Evolutionary conservation across 208 protist genomes (phyloP).

Genomic region (Chromosphaera perkinsii): DNA sequence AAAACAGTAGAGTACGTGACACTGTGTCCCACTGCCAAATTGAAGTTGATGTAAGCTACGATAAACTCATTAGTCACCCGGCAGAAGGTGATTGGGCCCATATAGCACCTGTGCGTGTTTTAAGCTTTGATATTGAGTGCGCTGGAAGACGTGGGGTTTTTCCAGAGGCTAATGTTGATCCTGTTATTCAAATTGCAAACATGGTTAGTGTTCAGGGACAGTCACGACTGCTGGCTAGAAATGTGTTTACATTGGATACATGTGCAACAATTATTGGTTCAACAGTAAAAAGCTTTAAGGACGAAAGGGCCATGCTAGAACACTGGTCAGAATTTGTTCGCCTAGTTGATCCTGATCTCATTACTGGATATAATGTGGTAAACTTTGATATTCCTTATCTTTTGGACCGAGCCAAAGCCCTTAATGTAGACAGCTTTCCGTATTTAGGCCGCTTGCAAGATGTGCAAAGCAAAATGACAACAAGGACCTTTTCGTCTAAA

Average conservation of each 20-base stretch:
- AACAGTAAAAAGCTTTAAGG: slow-evolving; percentile 62
- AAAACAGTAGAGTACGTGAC: no score
- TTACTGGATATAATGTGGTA: slow-evolving; percentile 97
- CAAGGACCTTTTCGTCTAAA: slow-evolving; percentile 85
- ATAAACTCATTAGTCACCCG: slow-evolving; percentile 61
- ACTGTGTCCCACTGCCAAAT: slow-evolving; percentile 34
- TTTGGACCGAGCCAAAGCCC: slow-evolving; percentile 15
- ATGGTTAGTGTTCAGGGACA: slow-evolving; percentile 76
- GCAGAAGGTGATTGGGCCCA: slow-evolving; percentile 74
- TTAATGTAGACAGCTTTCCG: slow-evolving; percentile 62
- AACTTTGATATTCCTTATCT: slow-evolving; percentile 95
- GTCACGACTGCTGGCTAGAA: slow-evolving; percentile 52
- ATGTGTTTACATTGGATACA: slow-evolving; percentile 84
- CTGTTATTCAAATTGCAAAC: slow-evolving; percentile 99
- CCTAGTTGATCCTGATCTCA: slow-evolving; percentile 70
- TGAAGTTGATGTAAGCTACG: slow-evolving; percentile 54
- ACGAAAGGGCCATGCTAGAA: slow-evolving; percentile 49
- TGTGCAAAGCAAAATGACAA: slow-evolving; percentile 1
- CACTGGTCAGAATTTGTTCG: slow-evolving; percentile 69
- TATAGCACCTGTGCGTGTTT: slow-evolving; percentile 94
- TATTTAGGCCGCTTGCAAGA: slow-evolving; percentile 68
- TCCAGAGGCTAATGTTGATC: slow-evolving; percentile 94
- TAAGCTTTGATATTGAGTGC: slow-evolving; percentile 99
- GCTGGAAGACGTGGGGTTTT: slow-evolving; percentile 92
- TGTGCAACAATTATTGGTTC: slow-evolving; percentile 88